Evolutionary conservation across 2,329 filamentous ascomycete genomes (phyloP), one percentile per base, ranked within the genome.

Genomic region (Apiospora phragmitis): DNA sequence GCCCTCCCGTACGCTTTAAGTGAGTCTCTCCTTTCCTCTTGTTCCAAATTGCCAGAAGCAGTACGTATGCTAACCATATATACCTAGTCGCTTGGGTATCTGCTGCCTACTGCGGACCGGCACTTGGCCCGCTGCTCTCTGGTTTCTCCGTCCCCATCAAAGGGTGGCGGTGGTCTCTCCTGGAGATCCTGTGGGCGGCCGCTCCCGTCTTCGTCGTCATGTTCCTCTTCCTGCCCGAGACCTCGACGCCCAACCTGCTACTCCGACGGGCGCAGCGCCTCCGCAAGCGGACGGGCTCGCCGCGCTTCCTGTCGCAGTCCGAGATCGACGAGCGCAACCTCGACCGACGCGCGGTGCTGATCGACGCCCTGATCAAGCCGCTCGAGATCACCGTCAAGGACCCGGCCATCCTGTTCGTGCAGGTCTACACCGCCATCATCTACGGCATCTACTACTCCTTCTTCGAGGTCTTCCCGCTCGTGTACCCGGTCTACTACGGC

Each of bases 61-160:
- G n/a, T 1, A 45, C 21, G 38, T 14, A n/a, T 12, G 14, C 38
- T 67, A 41, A 67, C 38, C n/a, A 29, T 43, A 2, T 18, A 3
- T 65, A 4, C 47, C 14, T 92, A 73, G 86, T 87, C 70, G 83
- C 85, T 0, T 92, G 90, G 89, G 89, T 89, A 2, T 81, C 85
- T 1, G 82, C 85, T 3, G 85, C 86, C 0, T 88, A 84, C 76
- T 84, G 83, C 75, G 70, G 83, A 1, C 87, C 86, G 0, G 83
- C 85, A 4, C 78, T 88, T 1, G 86, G 85, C 0, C 85, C 86
- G 0, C 73, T 87, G 0, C 75, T 88, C 4, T 81, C 81, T 4
- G 85, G 84, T 0, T 88, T 85, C 74, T 78, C 80, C 4, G 84
- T 85, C 0, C 74, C 80, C 3, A 82, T 79, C 0, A 79, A 83